These are phyloP conservation scores for Rhododendron griersonianum DNA, from an alignment of 148 eudicot species.

Conservation along the genomic window DNA sequence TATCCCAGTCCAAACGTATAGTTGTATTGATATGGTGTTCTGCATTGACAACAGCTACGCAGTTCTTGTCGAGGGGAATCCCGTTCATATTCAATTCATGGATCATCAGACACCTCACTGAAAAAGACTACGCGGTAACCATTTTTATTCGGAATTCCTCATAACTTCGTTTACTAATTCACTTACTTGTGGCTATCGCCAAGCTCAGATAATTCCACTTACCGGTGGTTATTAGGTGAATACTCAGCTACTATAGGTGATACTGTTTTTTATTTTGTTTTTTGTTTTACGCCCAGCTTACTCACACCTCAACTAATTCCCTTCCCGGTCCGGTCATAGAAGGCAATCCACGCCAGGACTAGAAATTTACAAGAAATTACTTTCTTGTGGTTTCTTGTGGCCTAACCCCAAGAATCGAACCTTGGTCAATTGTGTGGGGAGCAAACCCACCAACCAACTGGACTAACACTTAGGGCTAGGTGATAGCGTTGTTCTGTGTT, in stretches of 20 bases:
- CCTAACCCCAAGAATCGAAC: too few relatives aligned
- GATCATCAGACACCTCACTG: slow-evolving; percentile 88
- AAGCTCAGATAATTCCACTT: neutral
- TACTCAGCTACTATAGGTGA: neutral
- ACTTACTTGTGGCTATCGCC: neutral
- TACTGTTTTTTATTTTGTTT: too few relatives aligned
- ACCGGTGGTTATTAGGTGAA: neutral
- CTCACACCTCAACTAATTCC: neutral
- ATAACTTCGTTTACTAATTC: neutral
- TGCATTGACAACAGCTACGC: slow-evolving; percentile 57
- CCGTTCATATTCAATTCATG: slow-evolving; percentile 92
- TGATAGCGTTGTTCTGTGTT: neutral
- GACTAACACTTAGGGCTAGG: neutral
- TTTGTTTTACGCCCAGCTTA: neutral
- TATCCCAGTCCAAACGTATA: neutral
- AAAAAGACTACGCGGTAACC: slow-evolving; percentile 79
- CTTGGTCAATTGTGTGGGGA: neutral
- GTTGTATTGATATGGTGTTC: neutral
- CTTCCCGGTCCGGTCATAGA: neutral
- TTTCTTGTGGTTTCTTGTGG: too few relatives aligned
- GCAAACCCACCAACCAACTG: neutral
- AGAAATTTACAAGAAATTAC: too few relatives aligned
- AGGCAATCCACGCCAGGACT: too few relatives aligned
- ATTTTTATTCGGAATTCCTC: neutral
- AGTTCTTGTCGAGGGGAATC: slow-evolving; percentile 83